Evolutionary conservation across 345 rosid genomes (phyloP).

Genomic region (Gossypioides kirkii): DNA sequence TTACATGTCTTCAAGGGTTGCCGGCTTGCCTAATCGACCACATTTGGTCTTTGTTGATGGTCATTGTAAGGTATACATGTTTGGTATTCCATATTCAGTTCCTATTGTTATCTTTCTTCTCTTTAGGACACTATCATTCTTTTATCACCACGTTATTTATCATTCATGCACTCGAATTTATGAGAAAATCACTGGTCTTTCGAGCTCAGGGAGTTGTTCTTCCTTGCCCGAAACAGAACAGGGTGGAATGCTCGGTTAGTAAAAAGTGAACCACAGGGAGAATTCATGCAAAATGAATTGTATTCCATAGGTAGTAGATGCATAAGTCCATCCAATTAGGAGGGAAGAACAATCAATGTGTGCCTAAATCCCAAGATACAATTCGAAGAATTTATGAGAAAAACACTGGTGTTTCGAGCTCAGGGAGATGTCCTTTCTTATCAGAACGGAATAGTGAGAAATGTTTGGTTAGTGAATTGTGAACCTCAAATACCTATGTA

Average conservation of each 20-base stretch:
- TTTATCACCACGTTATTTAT: background rate
- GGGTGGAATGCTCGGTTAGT: background rate
- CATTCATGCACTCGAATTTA: background rate
- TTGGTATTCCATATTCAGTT: background rate
- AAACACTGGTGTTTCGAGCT: no score
- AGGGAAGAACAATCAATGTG: no score
- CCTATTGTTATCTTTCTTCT: background rate
- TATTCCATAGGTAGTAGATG: background rate
- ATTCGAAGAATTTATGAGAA: no score
- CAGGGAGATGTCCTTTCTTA: no score
- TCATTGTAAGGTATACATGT: constrained; percentile 51
- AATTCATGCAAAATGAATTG: background rate
- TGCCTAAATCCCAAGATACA: background rate
- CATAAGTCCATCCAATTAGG: no score
- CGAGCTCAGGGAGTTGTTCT: background rate
- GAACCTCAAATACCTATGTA: no score
- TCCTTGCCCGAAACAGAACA: background rate
- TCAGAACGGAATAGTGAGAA: no score
- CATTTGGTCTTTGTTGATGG: constrained; percentile 82
- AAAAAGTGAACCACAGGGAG: background rate
- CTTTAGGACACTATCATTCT: background rate
- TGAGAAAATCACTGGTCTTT: background rate
- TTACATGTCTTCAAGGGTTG: constrained; percentile 77
- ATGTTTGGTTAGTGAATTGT: no score
- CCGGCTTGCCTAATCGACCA: constrained; percentile 80